A percentile compares a stretch with the other conserved stretches of the same genome.
These are phyloP conservation scores for Leccinum longicurvipes DNA, from an alignment of 768 basidiomycete species.

Conservation along the genomic window DNA sequence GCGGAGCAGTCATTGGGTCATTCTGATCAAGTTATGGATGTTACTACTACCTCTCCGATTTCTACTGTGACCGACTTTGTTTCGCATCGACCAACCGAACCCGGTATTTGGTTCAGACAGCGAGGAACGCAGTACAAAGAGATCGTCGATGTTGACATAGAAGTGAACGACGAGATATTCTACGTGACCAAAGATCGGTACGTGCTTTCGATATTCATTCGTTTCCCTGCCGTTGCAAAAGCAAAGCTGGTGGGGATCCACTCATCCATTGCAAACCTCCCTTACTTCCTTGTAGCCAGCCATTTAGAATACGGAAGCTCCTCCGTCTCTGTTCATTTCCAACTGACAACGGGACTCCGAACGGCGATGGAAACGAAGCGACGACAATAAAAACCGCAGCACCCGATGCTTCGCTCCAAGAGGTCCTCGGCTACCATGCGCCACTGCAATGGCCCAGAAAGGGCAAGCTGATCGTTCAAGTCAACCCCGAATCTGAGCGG, in stretches of 20 bases:
- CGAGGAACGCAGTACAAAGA: conserved; percentile 18
- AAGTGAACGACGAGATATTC: conserved; percentile 23
- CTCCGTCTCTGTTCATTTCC: conserved; percentile 24
- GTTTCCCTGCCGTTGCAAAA: neutral
- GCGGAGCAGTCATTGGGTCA: neutral
- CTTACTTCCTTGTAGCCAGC: neutral
- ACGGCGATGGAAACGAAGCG: neutral
- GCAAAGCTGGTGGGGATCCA: neutral
- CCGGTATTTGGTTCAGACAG: conserved; percentile 28
- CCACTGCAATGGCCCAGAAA: conserved; percentile 39
- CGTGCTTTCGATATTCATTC: neutral
- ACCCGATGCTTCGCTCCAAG: neutral
- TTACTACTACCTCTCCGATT: neutral
- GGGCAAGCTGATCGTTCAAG: conserved; percentile 43
- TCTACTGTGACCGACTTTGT: conserved; percentile 3
- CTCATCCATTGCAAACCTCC: neutral
- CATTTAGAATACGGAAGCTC: conserved; percentile 16
- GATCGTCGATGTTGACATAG: conserved; percentile 22
- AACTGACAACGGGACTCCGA: neutral
- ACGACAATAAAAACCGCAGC: neutral
- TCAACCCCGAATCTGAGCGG: conserved; percentile 37
- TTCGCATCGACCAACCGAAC: conserved; percentile 13
- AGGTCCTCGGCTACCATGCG: conserved; percentile 15
- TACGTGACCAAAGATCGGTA: conserved; percentile 15
- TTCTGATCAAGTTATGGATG: neutral